Percentiles rank a stretch among this genome's conserved stretches.
These are phyloP conservation scores for Suillus hirtellus DNA, from an alignment of 768 basidiomycete species.

Conservation along the genomic window DNA sequence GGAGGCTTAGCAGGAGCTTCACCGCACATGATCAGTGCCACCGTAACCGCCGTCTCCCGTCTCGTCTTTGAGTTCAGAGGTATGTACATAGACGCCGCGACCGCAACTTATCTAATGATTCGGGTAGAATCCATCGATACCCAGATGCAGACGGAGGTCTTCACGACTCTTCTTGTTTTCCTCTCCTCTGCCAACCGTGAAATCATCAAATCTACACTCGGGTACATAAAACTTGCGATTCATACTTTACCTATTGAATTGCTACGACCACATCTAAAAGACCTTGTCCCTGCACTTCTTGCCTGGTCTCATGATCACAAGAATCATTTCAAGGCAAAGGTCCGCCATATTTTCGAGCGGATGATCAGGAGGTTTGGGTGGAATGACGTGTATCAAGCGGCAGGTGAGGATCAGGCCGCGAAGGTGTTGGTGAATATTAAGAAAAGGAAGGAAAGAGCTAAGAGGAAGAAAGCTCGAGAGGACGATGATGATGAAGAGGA, in stretches of 20 bases:
- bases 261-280: constrained; percentile 73
- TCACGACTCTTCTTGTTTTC: constrained; percentile 87
- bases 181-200: constrained; percentile 93
- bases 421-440: constrained; percentile 94
- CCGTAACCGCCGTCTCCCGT: constrained; percentile 90
- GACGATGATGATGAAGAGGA: constrained; percentile 64
- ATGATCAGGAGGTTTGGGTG: constrained; percentile 90
- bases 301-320: constrained; percentile 97
- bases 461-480: constrained; percentile 74
- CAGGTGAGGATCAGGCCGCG: constrained; percentile 74
- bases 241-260: constrained; percentile 77
- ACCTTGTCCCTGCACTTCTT: constrained; percentile 81
- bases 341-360: constrained; percentile 95
- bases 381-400: constrained; percentile 76
- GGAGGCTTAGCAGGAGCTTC: constrained; percentile 91
- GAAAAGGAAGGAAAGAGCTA: constrained; percentile 92
- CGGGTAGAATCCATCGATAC: constrained; percentile 62
- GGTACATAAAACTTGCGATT: constrained; percentile 90
- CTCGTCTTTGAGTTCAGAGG: constrained; percentile 96
- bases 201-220: constrained; percentile 95
- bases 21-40: constrained; percentile 98
- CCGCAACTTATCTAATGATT: neutral
- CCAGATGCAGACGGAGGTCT: constrained; percentile 78
- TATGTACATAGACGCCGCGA: constrained; percentile 27
- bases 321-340: constrained; percentile 97